Conservation (phyloP, 148 eudicot genomes). For the Chenopodium berlandieri region DNA sequence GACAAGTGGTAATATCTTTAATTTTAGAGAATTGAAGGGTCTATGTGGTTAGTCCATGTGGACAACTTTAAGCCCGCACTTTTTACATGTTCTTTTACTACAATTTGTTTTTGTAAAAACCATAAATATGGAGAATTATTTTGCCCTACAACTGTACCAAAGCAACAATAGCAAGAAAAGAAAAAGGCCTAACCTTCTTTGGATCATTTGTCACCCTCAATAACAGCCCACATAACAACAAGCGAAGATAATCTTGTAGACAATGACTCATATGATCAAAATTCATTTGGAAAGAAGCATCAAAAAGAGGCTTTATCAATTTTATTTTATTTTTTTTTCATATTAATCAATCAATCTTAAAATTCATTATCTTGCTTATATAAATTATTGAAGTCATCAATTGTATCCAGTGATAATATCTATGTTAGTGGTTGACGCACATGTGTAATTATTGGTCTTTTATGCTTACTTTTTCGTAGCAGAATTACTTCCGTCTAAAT, state of each 20-base stretch:
- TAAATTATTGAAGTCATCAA: too few relatives aligned
- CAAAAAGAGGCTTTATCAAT: neutral
- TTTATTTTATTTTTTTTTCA: neutral
- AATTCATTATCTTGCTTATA: neutral
- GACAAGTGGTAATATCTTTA: neutral
- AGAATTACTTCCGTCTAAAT: neutral
- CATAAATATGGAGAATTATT: neutral
- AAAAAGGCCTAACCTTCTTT: slow-evolving; percentile 2
- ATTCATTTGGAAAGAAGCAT: neutral
- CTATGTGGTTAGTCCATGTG: neutral
- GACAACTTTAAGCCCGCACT: slow-evolving; percentile 14
- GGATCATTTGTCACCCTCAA: slow-evolving; percentile 18
- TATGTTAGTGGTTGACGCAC: neutral
- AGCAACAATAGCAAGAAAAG: slow-evolving; percentile 4
- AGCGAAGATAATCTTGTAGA: slow-evolving; percentile 12
- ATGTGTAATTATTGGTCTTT: neutral
- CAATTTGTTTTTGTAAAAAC: neutral
- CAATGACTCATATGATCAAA: slow-evolving; percentile 3
- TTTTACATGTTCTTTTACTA: neutral
- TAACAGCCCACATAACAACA: slow-evolving; percentile 12
- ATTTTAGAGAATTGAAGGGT: neutral
- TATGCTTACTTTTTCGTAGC: neutral
- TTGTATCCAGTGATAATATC: neutral
- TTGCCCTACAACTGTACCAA: slow-evolving; percentile 7
- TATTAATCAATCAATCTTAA: neutral